Evolutionary conservation across 495 filamentous ascomycete genomes (phyloP).

Genomic region (Neurospora pannonica): DNA sequence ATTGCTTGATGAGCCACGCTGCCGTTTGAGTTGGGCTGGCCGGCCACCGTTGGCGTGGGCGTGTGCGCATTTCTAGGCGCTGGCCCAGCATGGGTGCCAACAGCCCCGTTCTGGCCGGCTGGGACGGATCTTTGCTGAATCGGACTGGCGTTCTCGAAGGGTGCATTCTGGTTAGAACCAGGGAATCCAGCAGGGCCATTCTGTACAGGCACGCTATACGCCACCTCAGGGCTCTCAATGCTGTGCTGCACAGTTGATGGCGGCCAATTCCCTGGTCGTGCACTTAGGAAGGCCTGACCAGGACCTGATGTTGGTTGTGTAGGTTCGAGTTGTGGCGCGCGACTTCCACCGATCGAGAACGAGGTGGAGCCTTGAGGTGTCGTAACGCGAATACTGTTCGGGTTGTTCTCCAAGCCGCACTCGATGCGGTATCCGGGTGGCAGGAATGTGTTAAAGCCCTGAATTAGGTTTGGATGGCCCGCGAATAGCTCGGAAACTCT

Average conservation of each 20-base stretch:
- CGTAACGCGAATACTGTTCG: slow-evolving; percentile 91
- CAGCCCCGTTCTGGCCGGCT: slow-evolving; percentile 55
- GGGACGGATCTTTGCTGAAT: slow-evolving; percentile 77
- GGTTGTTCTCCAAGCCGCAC: slow-evolving; percentile 83
- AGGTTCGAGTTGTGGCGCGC: slow-evolving; percentile 32
- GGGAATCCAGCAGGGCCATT: slow-evolving; percentile 37
- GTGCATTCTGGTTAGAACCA: slow-evolving; percentile 29
- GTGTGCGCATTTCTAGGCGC: slow-evolving; percentile 39
- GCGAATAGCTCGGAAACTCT: slow-evolving; percentile 95
- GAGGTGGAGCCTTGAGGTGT: slow-evolving; percentile 75
- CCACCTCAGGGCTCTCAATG: slow-evolving; percentile 44
- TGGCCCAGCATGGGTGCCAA: slow-evolving; percentile 25
- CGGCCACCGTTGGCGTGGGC: slow-evolving; percentile 35
- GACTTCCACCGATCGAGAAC: slow-evolving; percentile 42
- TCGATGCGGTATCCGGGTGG: slow-evolving; percentile 97
- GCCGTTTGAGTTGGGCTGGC: slow-evolving; percentile 31
- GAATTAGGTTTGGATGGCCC: slow-evolving; percentile 91
- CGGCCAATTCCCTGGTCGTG: slow-evolving; percentile 36
- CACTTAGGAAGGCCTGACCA: slow-evolving; percentile 29
- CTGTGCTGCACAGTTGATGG: slow-evolving; percentile 43
- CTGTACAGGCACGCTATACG: slow-evolving; percentile 41
- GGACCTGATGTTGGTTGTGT: slow-evolving; percentile 20
- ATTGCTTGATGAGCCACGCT: slow-evolving; percentile 38
- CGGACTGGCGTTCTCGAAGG: slow-evolving; percentile 45
- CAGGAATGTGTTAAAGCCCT: slow-evolving; percentile 97